These are phyloP conservation scores for Berberis thunbergii DNA, from an alignment of 164 flowering plant genomes.

Conservation along the genomic window DNA sequence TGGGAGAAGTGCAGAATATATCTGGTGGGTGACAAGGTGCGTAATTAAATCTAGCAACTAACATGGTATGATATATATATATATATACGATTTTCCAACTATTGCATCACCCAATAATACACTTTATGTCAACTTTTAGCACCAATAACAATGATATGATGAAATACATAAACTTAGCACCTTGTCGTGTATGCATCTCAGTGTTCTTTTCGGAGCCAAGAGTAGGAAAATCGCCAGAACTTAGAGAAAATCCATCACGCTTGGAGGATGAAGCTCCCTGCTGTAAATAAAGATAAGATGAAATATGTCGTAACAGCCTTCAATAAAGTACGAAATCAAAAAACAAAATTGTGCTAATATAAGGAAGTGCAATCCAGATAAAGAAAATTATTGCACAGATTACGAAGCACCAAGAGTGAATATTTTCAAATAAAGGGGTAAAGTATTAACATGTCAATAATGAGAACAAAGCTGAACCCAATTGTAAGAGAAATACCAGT, in stretches of 20 bases:
- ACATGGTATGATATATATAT: too few species aligned
- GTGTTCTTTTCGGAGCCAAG: constrained; percentile 59
- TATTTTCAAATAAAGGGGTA: too few species aligned
- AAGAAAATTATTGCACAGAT: too few species aligned
- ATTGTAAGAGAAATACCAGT: constrained; percentile 37
- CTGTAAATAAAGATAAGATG: neutral
- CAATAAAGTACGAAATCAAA: neutral
- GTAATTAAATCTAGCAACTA: too few species aligned
- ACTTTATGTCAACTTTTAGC: too few species aligned
- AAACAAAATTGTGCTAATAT: neutral
- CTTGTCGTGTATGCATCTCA: constrained; percentile 36
- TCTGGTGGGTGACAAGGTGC: too few species aligned
- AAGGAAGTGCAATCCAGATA: neutral
- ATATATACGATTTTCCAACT: too few species aligned
- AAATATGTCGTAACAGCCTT: neutral
- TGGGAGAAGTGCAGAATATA: too few species aligned
- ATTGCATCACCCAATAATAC: too few species aligned
- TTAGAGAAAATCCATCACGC: constrained; percentile 52
- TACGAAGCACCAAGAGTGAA: too few species aligned
- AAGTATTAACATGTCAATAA: neutral
- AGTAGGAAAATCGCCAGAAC: constrained; percentile 91
- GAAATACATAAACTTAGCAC: constrained; percentile 2
- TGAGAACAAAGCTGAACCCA: neutral
- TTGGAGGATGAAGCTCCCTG: constrained; percentile 46
- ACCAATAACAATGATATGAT: too few species aligned